Base-by-base conservation (phyloP, 2,329 filamentous ascomycete species). In the Penicillium occitanis region DNA sequence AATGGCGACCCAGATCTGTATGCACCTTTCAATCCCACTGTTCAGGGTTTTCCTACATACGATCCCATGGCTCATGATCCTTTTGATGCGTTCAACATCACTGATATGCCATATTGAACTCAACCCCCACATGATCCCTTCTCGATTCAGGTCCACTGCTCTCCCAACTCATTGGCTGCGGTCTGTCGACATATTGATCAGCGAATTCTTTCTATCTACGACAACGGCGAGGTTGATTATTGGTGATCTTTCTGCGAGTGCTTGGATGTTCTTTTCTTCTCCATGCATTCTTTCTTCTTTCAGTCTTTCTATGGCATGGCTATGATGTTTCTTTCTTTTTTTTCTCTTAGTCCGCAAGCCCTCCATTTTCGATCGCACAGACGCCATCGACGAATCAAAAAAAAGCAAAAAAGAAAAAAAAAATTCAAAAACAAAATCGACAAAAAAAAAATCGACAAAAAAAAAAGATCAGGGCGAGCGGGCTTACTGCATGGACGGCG, bases 41-140 rank as follows among this genome's bases (percentile, higher is more conserved):
- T 69, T 44, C 61, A 63, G 5, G 60, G 57, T 68, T 63, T 64
- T 72, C 63, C 71, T 72, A 40, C 68, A 70, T 59, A 51, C 48
- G 44, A 65, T 44, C 63, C 57, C 17, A 28, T 65, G 35, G 44
- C 63, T 14, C 19, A 44, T 30, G 63, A 65, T 44, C 57, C 63
- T 14, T 76, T 75, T 51, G 69, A 76, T 61, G 67, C 67, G 10
- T 76, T 72, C 58, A 68, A 74, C 44, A 68, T 76, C 14, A 70
- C 64, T 19, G 69, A 71, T 19, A 72, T 69, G 63, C 30, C 37
- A 19, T 55, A 44, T n/a, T 65, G 60, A 59, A 7, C 19, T 37
- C 61, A 14, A 28, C 22, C 13, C 10, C 46, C 13, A 28, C 53
- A 57, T 22, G 30, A 37, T 14, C 10, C 22, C n/a, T 40, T 40